Conservation (phyloP, 2,329 filamentous ascomycete genomes). For the Monilinia fructigena region DNA sequence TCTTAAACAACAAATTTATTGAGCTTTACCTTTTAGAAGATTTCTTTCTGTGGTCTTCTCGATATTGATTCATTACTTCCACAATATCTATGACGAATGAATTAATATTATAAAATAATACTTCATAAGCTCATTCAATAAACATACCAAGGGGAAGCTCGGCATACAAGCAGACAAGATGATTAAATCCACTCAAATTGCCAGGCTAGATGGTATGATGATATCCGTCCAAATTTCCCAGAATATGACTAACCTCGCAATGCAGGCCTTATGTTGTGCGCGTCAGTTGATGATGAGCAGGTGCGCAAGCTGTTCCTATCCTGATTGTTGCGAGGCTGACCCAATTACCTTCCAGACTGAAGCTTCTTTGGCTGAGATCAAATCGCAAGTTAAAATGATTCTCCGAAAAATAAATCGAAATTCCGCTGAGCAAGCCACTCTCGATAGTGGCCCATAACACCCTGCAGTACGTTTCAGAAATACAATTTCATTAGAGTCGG, state of each 20-base stretch:
- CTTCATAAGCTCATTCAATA: constrained; percentile 1
- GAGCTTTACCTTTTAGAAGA: neutral
- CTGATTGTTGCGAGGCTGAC: constrained; percentile 19
- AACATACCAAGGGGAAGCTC: constrained; percentile 12
- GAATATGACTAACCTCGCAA: constrained; percentile 20
- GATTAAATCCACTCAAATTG: constrained; percentile 93
- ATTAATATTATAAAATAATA: constrained; percentile 8
- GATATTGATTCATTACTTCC: neutral
- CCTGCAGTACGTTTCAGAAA: constrained; percentile 68
- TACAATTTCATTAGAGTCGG: neutral
- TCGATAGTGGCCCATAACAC: constrained; percentile 82
- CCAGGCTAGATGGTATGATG: constrained; percentile 78
- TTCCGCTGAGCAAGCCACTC: constrained; percentile 85
- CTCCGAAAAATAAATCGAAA: constrained; percentile 85
- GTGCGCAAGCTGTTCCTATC: constrained; percentile 44
- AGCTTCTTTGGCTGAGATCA: constrained; percentile 78
- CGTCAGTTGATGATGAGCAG: constrained; percentile 89
- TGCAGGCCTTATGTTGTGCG: constrained; percentile 87
- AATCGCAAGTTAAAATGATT: constrained; percentile 86
- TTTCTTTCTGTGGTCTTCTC: neutral
- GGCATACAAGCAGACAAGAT: constrained; percentile 31
- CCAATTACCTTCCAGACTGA: constrained; percentile 53
- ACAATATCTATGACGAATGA: neutral
- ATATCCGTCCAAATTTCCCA: neutral
- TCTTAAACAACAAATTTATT: neutral